phyloP scores from a whole-genome alignment of 2,329 filamentous ascomycete species.

The Purpureocillium lavendulum region DNA sequence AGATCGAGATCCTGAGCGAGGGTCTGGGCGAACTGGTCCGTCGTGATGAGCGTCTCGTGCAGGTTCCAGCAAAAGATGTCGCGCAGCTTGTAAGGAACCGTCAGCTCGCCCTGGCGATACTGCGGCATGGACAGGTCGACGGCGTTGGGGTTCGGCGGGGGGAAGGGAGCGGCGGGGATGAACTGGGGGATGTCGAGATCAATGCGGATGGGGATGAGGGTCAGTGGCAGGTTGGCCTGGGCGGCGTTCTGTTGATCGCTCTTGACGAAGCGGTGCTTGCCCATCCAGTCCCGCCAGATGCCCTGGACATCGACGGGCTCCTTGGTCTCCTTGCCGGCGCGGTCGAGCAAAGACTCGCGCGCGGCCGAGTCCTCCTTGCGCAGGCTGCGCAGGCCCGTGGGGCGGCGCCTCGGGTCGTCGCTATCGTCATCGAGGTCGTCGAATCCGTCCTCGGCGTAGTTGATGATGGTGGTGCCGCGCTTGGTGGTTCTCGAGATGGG shows the following conservation, averaged over 20 bases:
- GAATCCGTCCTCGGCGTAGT: constrained; percentile 94
- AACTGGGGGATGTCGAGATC: constrained; percentile 85
- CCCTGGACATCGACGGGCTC: constrained; percentile 78
- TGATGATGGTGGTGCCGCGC: constrained; percentile 91
- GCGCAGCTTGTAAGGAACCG: constrained; percentile 79
- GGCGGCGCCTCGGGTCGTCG: constrained; percentile 66
- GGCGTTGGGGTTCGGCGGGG: constrained; percentile 50
- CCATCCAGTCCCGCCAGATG: constrained; percentile 94
- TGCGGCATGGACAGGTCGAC: constrained; percentile 68
- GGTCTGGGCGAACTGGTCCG: constrained; percentile 86
- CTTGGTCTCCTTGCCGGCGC: constrained; percentile 73
- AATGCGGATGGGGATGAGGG: constrained; percentile 90
- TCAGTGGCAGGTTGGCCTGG: constrained; percentile 72
- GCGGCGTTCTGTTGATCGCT: constrained; percentile 53
- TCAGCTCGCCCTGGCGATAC: constrained; percentile 71
- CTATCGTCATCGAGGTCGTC: constrained; percentile 71
- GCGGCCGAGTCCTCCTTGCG: constrained; percentile 64
- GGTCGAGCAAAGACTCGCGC: constrained; percentile 59
- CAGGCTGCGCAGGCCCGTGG: constrained; percentile 76
- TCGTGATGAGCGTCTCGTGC: constrained; percentile 87
- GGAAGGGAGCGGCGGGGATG: constrained; percentile 56
- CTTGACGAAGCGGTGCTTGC: constrained; percentile 52
- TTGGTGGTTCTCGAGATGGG: constrained; percentile 82
- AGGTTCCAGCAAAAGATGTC: constrained; percentile 98
- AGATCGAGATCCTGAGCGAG: constrained; percentile 92